Evolutionary conservation across 139 green algal species (phyloP), one percentile per base, ranked within the genome.

Genomic region (Tetraselmis striata): DNA sequence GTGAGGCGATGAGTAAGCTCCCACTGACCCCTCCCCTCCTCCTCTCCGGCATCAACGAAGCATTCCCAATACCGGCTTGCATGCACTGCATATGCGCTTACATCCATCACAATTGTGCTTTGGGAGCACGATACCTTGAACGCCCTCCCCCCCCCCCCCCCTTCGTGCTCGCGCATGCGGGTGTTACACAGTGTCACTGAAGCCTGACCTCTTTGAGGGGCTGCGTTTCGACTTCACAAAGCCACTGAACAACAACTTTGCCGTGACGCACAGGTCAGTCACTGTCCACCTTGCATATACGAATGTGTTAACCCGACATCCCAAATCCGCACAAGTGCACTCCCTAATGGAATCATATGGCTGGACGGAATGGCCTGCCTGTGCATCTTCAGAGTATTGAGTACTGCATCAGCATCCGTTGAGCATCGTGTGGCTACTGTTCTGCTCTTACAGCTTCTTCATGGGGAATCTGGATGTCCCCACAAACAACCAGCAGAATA

Each of bases 161-260:
- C 77, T 67, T 67, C 45, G 18, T 67, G 5, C 11, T 67, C 45
- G 5, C 45, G 5, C 11, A 25, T 18, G 2, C 22, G 2, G 5
- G 25, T 81, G 77, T 29, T 80, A 67, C 81, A 84, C 93, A 97
- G 95, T 98, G 91, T 93, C 91, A 0, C 90, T 99, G 2, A 98
- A 98, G 88, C 96, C 97, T 0, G 97, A 99, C 32, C 78, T 93
- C 2, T 99, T 99, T 83, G 97, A 99, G 87, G 97, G 97, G 32
- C 83, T 98, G 75, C 89, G 95, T 0, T 99, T 99, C 81, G 97
- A 99, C 82, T 94, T 99, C 84, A 98, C 91, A 78, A 98, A 98
- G 85, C 95, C 97, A 1, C 88, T 99, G 27, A 99, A 98, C 88
- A 92, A 95, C 81, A 97, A 98, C 84, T 99, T 99, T 85, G 95